These are phyloP conservation scores for Chlorella sp. DNA, from an alignment of 139 green algal genomes.

Conservation along the genomic window DNA sequence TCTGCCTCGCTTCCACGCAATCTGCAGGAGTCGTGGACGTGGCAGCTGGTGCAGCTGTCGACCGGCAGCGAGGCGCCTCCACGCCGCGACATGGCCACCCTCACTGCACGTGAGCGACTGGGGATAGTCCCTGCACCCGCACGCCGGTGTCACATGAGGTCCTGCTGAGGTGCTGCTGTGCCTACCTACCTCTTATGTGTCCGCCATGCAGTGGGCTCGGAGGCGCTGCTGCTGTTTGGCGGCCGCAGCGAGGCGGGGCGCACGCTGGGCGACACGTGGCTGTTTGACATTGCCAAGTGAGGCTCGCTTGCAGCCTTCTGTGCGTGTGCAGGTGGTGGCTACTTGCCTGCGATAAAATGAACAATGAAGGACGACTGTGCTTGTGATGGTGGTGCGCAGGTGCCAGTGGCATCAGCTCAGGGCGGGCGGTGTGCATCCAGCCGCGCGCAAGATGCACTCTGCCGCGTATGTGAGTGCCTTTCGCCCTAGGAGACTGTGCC, in stretches of 20 bases:
- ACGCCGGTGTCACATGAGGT: background rate
- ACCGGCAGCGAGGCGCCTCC: constrained; percentile 17
- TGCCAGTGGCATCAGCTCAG: background rate
- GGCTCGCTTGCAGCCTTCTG: too few relatives aligned
- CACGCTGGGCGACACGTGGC: constrained; percentile 57
- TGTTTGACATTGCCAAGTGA: constrained; percentile 51
- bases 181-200: background rate
- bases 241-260: constrained; percentile 47
- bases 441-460: constrained; percentile 2
- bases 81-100: constrained; percentile 50
- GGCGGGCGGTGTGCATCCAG: background rate
- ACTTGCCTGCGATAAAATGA: too few relatives aligned
- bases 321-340: too few relatives aligned
- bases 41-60: constrained; percentile 35
- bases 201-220: constrained; percentile 12
- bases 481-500: too few relatives aligned
- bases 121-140: background rate
- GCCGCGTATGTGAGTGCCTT: background rate
- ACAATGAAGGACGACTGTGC: too few relatives aligned
- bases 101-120: constrained; percentile 21
- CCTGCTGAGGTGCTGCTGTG: background rate
- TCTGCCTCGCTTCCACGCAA: background rate
- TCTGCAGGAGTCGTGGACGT: constrained; percentile 55
- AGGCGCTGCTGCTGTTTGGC: constrained; percentile 59
- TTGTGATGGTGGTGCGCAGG: too few relatives aligned